phyloP scores from a whole-genome alignment of 106 monocot genomes.

The Posidonia australis region DNA sequence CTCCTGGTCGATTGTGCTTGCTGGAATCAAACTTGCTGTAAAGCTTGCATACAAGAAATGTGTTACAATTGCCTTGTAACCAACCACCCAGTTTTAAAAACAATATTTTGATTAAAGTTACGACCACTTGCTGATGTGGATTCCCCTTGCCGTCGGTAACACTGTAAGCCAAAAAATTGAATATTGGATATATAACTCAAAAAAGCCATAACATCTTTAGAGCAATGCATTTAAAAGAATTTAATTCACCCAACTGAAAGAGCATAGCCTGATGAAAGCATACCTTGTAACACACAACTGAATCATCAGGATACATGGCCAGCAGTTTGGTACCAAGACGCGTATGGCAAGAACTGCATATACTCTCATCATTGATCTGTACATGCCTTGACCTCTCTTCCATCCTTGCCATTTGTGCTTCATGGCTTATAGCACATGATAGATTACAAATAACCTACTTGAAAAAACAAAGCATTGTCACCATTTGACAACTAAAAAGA shows the following conservation, averaged over 20 bases:
- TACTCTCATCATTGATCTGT: slow-evolving; percentile 79
- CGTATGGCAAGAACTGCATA: slow-evolving; percentile 76
- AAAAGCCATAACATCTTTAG: background rate
- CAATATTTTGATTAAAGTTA: slow-evolving; percentile 46
- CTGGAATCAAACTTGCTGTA: too few relatives aligned
- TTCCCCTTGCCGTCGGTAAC: slow-evolving; percentile 82
- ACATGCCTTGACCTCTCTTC: slow-evolving; percentile 95
- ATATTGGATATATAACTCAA: background rate
- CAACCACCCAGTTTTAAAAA: slow-evolving; percentile 90
- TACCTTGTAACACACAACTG: slow-evolving; percentile 96
- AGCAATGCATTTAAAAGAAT: background rate
- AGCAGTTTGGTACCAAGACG: slow-evolving; percentile 93
- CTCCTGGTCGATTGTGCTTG: too few relatives aligned
- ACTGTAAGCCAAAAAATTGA: slow-evolving; percentile 24
- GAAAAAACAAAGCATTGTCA: slow-evolving; percentile 4
- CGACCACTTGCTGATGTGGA: slow-evolving; percentile 49
- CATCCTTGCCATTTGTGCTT: slow-evolving; percentile 62
- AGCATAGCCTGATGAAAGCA: background rate
- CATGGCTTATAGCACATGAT: slow-evolving; percentile 59
- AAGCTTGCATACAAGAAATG: too few relatives aligned
- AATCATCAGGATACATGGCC: slow-evolving; percentile 98
- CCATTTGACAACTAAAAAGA: too few relatives aligned
- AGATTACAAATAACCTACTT: slow-evolving; percentile 71
- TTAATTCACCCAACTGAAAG: background rate
- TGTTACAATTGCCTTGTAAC: slow-evolving; percentile 38